Evolutionary conservation across 192 early-diverging fungal species (phyloP).

Genomic region (Chytriomyces confervae): DNA sequence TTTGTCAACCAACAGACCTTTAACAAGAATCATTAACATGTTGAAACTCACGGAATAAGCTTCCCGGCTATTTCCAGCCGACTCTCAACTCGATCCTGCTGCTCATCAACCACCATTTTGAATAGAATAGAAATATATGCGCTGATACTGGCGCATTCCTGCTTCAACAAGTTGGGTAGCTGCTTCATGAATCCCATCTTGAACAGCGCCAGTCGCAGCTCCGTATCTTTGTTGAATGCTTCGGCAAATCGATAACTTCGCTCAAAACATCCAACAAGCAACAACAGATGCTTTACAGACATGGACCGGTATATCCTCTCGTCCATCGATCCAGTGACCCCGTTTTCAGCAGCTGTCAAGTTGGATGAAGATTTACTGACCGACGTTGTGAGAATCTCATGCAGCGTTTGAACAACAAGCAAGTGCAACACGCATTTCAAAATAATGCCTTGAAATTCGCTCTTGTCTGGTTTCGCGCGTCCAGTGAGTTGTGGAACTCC

Average conservation of each 20-base stretch:
- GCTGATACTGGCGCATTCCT: constrained; percentile 73
- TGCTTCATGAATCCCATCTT: constrained; percentile 84
- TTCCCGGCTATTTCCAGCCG: constrained; percentile 60
- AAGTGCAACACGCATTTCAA: constrained; percentile 90
- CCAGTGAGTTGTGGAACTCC: constrained; percentile 13
- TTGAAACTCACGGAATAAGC: constrained; percentile 47
- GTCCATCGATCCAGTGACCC: background rate
- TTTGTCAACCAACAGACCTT: background rate
- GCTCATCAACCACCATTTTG: constrained; percentile 61
- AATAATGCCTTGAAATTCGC: constrained; percentile 83
- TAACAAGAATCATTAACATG: too few species aligned
- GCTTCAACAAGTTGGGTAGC: constrained; percentile 82
- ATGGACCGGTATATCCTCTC: constrained; percentile 61
- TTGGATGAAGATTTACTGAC: background rate
- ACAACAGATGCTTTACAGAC: constrained; percentile 68
- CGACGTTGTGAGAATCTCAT: constrained; percentile 68
- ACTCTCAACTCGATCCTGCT: constrained; percentile 47
- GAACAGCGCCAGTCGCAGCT: constrained; percentile 72
- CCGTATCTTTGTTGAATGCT: constrained; percentile 73
- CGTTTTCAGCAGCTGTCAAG: background rate
- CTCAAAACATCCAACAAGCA: constrained; percentile 80
- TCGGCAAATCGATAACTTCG: constrained; percentile 80
- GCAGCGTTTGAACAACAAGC: constrained; percentile 85
- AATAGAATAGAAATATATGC: constrained; percentile 61
- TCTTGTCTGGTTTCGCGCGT: constrained; percentile 56